Percentiles rank a stretch among this genome's conserved stretches.
Conservation (phyloP, 208 protist genomes). For the Acanthamoeba royreba region DNA sequence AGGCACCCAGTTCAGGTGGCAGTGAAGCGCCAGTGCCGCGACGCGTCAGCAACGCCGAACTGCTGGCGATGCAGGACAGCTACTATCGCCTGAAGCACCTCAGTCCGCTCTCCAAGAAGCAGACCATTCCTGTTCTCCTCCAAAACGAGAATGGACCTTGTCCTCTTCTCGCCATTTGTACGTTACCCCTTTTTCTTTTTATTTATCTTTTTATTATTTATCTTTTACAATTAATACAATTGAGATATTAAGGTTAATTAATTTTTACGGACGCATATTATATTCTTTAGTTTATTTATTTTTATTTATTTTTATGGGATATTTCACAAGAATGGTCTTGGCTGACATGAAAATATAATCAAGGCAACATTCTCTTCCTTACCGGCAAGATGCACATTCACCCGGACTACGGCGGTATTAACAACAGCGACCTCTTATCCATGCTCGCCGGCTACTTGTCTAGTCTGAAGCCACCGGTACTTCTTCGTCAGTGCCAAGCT, state of each 20-base stretch:
- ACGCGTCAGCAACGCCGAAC: too few relatives aligned
- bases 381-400: conserved; percentile 26
- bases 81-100: conserved; percentile 31
- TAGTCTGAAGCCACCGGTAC: conserved; percentile 4
- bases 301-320: neutral
- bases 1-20: too few relatives aligned
- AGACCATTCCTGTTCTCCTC: neutral
- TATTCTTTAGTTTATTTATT: neutral
- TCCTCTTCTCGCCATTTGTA: conserved; percentile 31
- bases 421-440: conserved; percentile 6
- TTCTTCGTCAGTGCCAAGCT: neutral
- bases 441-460: neutral
- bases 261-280: neutral
- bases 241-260: neutral
- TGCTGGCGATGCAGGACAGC: neutral
- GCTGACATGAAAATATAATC: neutral
- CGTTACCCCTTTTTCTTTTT: neutral
- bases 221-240: neutral
- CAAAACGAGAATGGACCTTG: conserved; percentile 36
- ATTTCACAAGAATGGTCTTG: neutral
- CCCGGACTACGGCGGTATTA: neutral
- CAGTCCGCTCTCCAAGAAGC: neutral
- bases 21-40: too few relatives aligned
- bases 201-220: neutral
- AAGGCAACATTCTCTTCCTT: conserved; percentile 39